Evolutionary conservation across 805 yeast genomes (phyloP).

Genomic region (Wickerhamia fluorescens): DNA sequence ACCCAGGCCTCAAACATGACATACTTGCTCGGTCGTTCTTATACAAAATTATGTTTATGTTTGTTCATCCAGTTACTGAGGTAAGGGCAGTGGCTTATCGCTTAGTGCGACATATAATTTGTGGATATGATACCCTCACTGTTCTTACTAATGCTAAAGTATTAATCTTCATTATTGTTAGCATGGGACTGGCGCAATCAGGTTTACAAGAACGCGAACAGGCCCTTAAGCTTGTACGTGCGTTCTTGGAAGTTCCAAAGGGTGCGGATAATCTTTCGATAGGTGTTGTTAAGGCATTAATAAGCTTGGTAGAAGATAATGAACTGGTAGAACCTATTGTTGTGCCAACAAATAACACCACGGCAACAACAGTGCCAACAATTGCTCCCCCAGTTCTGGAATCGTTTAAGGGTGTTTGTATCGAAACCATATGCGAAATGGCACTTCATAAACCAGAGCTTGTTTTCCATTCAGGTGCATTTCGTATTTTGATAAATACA

Average conservation of each 20-base stretch:
- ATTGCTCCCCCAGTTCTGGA: slow-evolving; percentile 9
- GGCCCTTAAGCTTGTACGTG: slow-evolving; percentile 65
- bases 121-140: slow-evolving; percentile 47
- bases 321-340: slow-evolving; percentile 3
- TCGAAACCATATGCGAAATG: slow-evolving; percentile 34
- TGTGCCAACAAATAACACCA: slow-evolving; percentile 1
- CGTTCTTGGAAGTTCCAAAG: slow-evolving; percentile 43
- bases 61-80: slow-evolving; percentile 50
- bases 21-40: slow-evolving; percentile 53
- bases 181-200: slow-evolving; percentile 54
- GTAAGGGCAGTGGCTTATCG: slow-evolving; percentile 74
- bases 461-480: slow-evolving; percentile 47
- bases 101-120: slow-evolving; percentile 58
- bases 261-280: slow-evolving; percentile 49
- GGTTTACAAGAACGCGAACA: slow-evolving; percentile 62
- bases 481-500: slow-evolving; percentile 39
- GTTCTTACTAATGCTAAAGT: slow-evolving; percentile 47
- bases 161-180: slow-evolving; percentile 55
- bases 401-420: slow-evolving; percentile 37
- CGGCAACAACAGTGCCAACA: not conserved
- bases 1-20: slow-evolving; percentile 59
- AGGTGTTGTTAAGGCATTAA: slow-evolving; percentile 62
- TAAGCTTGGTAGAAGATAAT: slow-evolving; percentile 15
- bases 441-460: slow-evolving; percentile 32
- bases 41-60: slow-evolving; percentile 50